These are phyloP conservation scores for Sporothrix dimorphospora DNA, from an alignment of 2,329 filamentous ascomycete species.

Conservation along the genomic window DNA sequence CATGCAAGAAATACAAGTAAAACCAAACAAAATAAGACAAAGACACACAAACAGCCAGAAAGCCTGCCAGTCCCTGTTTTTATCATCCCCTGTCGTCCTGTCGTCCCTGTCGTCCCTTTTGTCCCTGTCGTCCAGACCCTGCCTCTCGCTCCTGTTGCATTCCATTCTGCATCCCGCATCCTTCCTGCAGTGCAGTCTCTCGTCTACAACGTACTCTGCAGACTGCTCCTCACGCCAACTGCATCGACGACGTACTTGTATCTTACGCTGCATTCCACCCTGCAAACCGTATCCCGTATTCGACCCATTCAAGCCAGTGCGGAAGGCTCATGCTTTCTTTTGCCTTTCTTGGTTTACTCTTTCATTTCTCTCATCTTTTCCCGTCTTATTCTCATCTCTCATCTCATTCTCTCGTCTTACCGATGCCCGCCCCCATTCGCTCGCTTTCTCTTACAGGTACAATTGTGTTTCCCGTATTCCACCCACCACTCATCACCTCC, in stretches of 20 bases:
- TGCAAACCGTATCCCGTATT: slow-evolving; percentile 12
- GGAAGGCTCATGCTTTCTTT: neutral
- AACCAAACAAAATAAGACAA: neutral
- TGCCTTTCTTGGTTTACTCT: neutral
- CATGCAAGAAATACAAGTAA: neutral
- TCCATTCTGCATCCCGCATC: slow-evolving; percentile 4
- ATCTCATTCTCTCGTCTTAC: slow-evolving; percentile 2
- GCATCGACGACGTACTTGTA: no score
- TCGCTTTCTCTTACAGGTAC: neutral
- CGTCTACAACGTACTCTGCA: neutral
- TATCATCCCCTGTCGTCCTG: neutral
- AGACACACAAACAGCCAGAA: neutral
- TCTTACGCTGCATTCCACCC: neutral
- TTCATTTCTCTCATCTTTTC: neutral
- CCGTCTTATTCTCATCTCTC: neutral
- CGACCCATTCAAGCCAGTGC: neutral
- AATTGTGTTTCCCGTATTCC: neutral
- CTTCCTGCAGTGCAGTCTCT: neutral
- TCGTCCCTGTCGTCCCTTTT: no score
- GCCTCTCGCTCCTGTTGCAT: neutral
- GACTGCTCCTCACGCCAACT: neutral
- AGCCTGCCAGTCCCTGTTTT: neutral
- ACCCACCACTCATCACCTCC: neutral
- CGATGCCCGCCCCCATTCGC: neutral
- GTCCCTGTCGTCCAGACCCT: neutral